Percentiles rank a stretch among this genome's conserved stretches.
Conservation (phyloP, 176 grass and related monocot species). For the Melocanna baccifera region DNA sequence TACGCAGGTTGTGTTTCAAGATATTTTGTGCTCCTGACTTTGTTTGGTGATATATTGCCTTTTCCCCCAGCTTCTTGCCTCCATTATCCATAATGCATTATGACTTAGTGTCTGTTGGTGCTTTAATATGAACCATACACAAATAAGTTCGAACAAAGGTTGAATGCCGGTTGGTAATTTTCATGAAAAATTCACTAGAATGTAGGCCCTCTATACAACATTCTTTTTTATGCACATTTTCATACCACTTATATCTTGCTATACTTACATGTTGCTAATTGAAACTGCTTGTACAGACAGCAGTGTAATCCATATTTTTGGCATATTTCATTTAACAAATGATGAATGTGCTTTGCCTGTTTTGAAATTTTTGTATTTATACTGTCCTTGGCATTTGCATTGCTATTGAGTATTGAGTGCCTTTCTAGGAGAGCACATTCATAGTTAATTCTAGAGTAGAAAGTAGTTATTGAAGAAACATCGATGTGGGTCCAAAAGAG, state of each 20-base stretch:
- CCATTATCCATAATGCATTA: background rate
- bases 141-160: background rate
- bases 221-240: constrained; percentile 6
- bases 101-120: background rate
- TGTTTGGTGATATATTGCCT: background rate
- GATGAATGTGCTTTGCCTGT: background rate
- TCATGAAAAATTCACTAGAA: background rate
- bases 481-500: background rate
- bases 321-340: background rate
- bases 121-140: background rate
- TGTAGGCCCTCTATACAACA: background rate
- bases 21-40: constrained; percentile 9
- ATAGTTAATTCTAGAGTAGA: background rate
- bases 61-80: background rate
- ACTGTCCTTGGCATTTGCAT: background rate
- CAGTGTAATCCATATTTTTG: background rate
- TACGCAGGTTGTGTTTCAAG: constrained; percentile 63
- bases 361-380: background rate
- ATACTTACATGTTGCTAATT: background rate
- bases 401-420: background rate
- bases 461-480: background rate
- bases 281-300: background rate
- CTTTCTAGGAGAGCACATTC: background rate
- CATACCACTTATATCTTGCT: background rate
- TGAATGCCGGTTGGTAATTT: background rate